Conservation (phyloP, 2,329 filamentous ascomycete species). For the Rutstroemia sp. region DNA sequence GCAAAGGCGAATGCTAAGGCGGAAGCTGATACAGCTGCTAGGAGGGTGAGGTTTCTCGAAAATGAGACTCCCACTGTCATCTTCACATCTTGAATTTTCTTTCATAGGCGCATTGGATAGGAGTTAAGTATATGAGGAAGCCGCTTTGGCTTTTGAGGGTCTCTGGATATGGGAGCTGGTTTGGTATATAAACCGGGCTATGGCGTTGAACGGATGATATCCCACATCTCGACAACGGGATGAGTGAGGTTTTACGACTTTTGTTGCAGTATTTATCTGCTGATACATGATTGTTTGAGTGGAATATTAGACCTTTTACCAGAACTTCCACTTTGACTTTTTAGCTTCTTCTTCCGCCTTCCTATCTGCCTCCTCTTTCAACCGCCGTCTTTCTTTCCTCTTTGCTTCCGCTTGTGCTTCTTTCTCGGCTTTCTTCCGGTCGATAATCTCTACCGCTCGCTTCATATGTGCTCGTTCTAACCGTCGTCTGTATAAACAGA, state of each 20-base stretch:
- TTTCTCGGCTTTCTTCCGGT: slow-evolving; percentile 62
- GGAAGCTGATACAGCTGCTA: slow-evolving; percentile 3
- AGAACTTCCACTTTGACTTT: background rate
- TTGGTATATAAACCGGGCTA: background rate
- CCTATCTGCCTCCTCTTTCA: slow-evolving; percentile 34
- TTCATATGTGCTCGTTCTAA: slow-evolving; percentile 79
- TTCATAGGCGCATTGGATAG: background rate
- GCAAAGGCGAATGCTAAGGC: slow-evolving; percentile 1
- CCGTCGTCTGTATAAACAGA: slow-evolving; percentile 67
- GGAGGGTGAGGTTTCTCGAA: slow-evolving; percentile 27
- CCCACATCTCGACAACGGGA: background rate
- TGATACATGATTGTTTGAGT: background rate
- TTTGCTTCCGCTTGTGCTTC: slow-evolving; percentile 38
- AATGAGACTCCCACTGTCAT: slow-evolving; percentile 13
- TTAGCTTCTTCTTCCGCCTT: background rate
- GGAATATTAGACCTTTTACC: background rate
- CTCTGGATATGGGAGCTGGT: too few relatives aligned
- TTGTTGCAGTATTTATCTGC: background rate
- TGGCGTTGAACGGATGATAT: background rate
- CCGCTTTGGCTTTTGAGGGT: background rate
- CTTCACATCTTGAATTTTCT: slow-evolving; percentile 10
- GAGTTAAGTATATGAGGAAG: background rate
- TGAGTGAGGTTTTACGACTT: background rate
- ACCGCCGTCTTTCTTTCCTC: slow-evolving; percentile 35
- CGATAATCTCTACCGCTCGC: slow-evolving; percentile 74